A percentile compares a stretch with the other conserved stretches of the same genome.
Conservation (phyloP, 306 rosid species). For the Prunus mume region DNA sequence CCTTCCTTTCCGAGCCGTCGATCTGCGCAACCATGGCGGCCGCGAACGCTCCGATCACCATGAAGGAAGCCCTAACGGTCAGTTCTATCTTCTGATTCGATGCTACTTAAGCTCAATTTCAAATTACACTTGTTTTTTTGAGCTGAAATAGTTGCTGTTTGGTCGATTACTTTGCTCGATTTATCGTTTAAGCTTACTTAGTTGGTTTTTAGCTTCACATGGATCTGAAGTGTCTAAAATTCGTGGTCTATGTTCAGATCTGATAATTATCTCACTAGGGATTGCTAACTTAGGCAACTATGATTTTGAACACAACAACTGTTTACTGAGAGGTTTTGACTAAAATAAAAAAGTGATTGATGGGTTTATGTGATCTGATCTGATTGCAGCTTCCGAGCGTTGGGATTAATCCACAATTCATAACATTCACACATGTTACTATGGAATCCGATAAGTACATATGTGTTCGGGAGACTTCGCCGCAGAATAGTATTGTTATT, state of each 20-base stretch:
- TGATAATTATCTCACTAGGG: not conserved
- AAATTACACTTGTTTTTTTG: constrained; percentile 7
- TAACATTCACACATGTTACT: constrained; percentile 6
- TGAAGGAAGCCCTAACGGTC: constrained; percentile 87
- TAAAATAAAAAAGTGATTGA: not conserved
- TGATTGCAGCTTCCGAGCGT: constrained; percentile 9
- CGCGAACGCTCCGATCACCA: constrained; percentile 95
- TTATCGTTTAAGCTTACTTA: constrained; percentile 11
- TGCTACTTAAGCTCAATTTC: constrained; percentile 28
- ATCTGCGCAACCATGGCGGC: constrained; percentile 84
- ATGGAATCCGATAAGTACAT: constrained; percentile 69
- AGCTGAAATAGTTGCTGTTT: constrained; percentile 6
- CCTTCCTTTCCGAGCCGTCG: constrained; percentile 32
- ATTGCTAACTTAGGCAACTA: not conserved
- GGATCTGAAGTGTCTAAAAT: not conserved
- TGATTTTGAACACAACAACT: not conserved
- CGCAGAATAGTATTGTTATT: constrained; percentile 88
- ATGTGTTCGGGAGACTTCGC: constrained; percentile 86
- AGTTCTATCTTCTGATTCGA: constrained; percentile 30
- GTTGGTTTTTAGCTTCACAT: not conserved
- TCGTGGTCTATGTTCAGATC: not conserved
- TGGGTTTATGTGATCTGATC: not conserved
- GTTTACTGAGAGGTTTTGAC: not conserved
- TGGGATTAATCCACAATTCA: constrained; percentile 2
- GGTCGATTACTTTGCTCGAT: constrained; percentile 8